Evolutionary conservation across 345 rosid species (phyloP).

Genomic region (Bruguiera gymnorhiza): DNA sequence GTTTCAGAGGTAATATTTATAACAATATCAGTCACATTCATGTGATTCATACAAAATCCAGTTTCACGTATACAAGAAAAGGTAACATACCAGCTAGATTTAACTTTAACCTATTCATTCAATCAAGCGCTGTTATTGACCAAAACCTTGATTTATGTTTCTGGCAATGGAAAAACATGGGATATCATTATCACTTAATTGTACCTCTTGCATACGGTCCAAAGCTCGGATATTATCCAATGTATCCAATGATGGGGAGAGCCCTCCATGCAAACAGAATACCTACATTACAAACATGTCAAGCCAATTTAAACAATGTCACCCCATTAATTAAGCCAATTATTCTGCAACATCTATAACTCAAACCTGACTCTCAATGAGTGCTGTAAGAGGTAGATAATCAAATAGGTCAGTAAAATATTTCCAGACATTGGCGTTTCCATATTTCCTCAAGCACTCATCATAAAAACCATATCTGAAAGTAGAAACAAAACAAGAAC

Average conservation of each 20-base stretch:
- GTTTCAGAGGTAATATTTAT: not conserved
- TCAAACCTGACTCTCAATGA: constrained; percentile 89
- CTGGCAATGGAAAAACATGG: not conserved
- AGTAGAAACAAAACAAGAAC: constrained; percentile 2
- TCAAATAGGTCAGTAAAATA: constrained; percentile 85
- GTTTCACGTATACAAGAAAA: not conserved
- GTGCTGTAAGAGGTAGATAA: constrained; percentile 89
- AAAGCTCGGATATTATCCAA: constrained; percentile 84
- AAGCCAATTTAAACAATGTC: constrained; percentile 13
- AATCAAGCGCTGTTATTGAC: not conserved
- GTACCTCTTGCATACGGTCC: constrained; percentile 93
- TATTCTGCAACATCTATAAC: constrained; percentile 3
- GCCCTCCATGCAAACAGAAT: constrained; percentile 95
- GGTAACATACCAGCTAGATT: not conserved
- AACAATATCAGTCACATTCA: not conserved
- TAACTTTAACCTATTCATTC: no score
- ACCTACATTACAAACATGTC: constrained; percentile 35
- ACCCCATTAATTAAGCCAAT: constrained; percentile 5
- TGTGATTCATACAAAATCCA: not conserved
- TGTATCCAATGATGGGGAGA: constrained; percentile 90
- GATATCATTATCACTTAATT: not conserved
- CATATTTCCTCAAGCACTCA: constrained; percentile 92
- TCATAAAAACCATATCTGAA: constrained; percentile 94
- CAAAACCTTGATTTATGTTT: not conserved
- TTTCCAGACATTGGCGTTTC: constrained; percentile 97